These are phyloP conservation scores for Cyclostephanos tholiformis DNA, from an alignment of 108 stramenopile genomes.

Conservation along the genomic window DNA sequence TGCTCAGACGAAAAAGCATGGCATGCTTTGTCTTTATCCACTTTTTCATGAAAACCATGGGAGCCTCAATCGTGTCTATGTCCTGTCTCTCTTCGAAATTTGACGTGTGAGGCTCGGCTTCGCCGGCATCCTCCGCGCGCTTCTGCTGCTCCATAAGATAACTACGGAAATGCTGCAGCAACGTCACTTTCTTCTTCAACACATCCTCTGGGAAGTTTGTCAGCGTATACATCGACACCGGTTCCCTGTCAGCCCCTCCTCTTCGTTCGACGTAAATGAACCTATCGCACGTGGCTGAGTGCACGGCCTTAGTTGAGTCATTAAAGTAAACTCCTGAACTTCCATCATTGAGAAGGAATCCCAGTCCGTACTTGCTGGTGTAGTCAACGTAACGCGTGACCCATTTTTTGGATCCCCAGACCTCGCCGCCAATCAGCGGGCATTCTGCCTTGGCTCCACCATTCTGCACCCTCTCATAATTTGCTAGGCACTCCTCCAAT, in stretches of 20 bases:
- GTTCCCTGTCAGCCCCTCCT: constrained; percentile 32
- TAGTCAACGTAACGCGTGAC: constrained; percentile 98
- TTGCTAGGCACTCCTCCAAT: constrained; percentile 39
- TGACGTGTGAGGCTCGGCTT: constrained; percentile 17
- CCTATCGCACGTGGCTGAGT: constrained; percentile 76
- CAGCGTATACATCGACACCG: constrained; percentile 72
- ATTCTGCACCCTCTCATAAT: constrained; percentile 44
- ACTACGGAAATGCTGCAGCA: constrained; percentile 94
- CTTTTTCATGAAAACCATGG: constrained; percentile 93
- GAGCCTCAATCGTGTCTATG: neutral
- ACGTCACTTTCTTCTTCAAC: constrained; percentile 95
- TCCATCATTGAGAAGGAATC: constrained; percentile 93
- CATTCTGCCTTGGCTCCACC: constrained; percentile 49
- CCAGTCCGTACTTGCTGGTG: constrained; percentile 97
- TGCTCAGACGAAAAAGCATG: constrained; percentile 94
- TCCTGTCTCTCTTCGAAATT: constrained; percentile 25
- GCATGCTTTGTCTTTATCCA: constrained; percentile 98
- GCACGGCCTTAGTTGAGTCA: constrained; percentile 94
- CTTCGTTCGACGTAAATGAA: constrained; percentile 94
- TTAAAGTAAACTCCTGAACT: constrained; percentile 98
- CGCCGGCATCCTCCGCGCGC: constrained; percentile 55
- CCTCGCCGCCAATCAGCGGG: constrained; percentile 31
- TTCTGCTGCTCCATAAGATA: constrained; percentile 94
- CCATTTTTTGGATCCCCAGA: constrained; percentile 79
- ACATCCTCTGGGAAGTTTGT: constrained; percentile 69